Evolutionary conservation across 495 filamentous ascomycete genomes (phyloP).

Genomic region (Parachaetomium inaequale): DNA sequence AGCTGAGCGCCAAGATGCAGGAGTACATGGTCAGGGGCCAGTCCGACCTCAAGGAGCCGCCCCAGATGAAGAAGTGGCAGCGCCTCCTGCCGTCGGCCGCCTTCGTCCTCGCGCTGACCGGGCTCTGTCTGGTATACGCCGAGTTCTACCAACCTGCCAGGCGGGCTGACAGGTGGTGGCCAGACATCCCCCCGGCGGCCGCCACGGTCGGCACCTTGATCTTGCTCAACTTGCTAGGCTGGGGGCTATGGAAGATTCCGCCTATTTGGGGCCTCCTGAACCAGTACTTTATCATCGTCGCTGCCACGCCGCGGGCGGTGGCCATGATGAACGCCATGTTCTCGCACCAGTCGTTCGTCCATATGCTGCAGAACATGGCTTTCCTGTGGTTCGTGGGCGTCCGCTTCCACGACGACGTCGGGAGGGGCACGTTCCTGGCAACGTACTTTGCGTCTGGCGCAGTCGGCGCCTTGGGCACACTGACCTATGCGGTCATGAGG

Average conservation of each 20-base stretch:
- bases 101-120: conserved; percentile 52
- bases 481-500: conserved; percentile 56
- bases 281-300: conserved; percentile 68
- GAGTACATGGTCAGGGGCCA: conserved; percentile 36
- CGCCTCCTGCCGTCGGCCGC: conserved; percentile 64
- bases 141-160: conserved; percentile 61
- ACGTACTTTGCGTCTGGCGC: conserved; percentile 69
- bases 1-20: conserved; percentile 37
- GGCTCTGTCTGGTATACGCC: conserved; percentile 52
- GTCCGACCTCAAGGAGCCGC: conserved; percentile 45
- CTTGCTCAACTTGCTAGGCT: conserved; percentile 59
- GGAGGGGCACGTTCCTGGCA: conserved; percentile 77
- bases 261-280: conserved; percentile 71
- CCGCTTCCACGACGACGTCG: conserved; percentile 76
- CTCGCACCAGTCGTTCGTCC: conserved; percentile 65
- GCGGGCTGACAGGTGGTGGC: conserved; percentile 58
- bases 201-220: conserved; percentile 72
- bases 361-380: conserved; percentile 70
- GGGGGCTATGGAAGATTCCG: conserved; percentile 63
- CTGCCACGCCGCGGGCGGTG: conserved; percentile 62
- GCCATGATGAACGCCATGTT: conserved; percentile 69
- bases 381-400: conserved; percentile 50
- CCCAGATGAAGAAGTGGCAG: conserved; percentile 47
- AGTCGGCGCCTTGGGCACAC: conserved; percentile 59
- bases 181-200: conserved; percentile 70